Conservation (phyloP, 495 filamentous ascomycete species). For the Penicillium crystallinum region DNA sequence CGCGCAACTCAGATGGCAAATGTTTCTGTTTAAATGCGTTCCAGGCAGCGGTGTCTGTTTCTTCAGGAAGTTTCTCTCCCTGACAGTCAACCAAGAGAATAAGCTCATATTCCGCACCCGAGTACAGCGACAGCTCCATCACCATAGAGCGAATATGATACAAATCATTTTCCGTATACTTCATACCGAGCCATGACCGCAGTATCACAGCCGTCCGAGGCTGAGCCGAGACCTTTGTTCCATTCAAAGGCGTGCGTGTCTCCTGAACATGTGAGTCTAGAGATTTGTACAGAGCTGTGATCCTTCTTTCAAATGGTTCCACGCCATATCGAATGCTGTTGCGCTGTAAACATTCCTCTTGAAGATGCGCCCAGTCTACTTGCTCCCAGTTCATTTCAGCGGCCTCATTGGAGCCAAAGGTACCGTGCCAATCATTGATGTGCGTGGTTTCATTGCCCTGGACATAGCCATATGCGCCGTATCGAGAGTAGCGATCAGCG, state of each 20-base stretch:
- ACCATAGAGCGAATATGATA: slow-evolving; percentile 64
- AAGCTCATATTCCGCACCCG: slow-evolving; percentile 70
- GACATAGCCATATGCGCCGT: slow-evolving; percentile 38
- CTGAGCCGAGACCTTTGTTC: background rate
- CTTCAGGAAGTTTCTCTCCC: slow-evolving; percentile 39
- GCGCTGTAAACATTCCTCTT: slow-evolving; percentile 51
- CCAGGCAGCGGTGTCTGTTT: slow-evolving; percentile 37
- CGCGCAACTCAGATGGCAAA: slow-evolving; percentile 59
- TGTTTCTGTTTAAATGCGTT: slow-evolving; percentile 40
- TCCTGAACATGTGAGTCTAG: background rate
- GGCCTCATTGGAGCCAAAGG: slow-evolving; percentile 11
- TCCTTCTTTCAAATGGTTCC: background rate
- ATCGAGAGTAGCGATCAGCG: slow-evolving; percentile 45
- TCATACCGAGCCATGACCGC: slow-evolving; percentile 60
- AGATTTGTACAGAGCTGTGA: background rate
- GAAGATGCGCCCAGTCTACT: slow-evolving; percentile 64
- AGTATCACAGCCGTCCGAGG: slow-evolving; percentile 64
- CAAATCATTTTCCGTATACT: slow-evolving; percentile 63
- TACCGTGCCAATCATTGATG: background rate
- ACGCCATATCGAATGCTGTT: slow-evolving; percentile 54
- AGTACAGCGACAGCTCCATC: slow-evolving; percentile 61
- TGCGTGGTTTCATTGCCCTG: background rate
- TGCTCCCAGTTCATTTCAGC: slow-evolving; percentile 51
- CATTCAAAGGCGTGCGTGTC: background rate
- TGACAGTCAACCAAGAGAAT: slow-evolving; percentile 67